A percentile compares a stretch with the other conserved stretches of the same genome.
Conservation (phyloP, 495 filamentous ascomycete species). For the Letharia columbiana region DNA sequence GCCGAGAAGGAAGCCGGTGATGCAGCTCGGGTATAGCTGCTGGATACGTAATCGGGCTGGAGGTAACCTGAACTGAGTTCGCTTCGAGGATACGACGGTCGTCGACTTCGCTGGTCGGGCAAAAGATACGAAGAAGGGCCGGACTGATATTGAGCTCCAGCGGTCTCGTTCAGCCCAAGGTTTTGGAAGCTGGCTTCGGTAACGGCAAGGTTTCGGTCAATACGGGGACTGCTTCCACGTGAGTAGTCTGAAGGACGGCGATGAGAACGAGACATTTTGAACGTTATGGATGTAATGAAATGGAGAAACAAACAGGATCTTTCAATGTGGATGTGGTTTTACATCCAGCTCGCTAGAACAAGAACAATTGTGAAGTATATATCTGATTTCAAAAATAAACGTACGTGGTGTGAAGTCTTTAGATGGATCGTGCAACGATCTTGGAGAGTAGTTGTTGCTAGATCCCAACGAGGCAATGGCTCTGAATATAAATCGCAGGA, state of each 20-base stretch:
- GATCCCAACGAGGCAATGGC: slow-evolving; percentile 9
- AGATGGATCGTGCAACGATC: slow-evolving; percentile 5
- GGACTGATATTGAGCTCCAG: slow-evolving; percentile 17
- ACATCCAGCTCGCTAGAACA: neutral
- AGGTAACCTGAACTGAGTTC: slow-evolving; percentile 17
- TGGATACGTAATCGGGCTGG: slow-evolving; percentile 16
- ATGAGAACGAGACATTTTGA: slow-evolving; percentile 25
- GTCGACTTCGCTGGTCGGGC: slow-evolving; percentile 9
- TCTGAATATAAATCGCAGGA: slow-evolving; percentile 9
- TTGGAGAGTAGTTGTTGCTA: slow-evolving; percentile 3
- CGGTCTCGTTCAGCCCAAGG: slow-evolving; percentile 23
- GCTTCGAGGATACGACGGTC: slow-evolving; percentile 12
- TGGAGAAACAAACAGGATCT: slow-evolving; percentile 14
- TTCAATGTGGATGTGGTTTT: neutral
- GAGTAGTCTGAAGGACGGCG: slow-evolving; percentile 25
- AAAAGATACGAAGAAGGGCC: slow-evolving; percentile 18
- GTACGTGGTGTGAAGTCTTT: slow-evolving; percentile 8
- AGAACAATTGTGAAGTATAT: slow-evolving; percentile 15
- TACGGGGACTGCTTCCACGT: slow-evolving; percentile 21
- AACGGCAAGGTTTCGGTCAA: slow-evolving; percentile 20
- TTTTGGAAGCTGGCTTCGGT: slow-evolving; percentile 28
- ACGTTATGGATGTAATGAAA: slow-evolving; percentile 15
- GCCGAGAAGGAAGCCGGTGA: slow-evolving; percentile 17
- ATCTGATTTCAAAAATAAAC: slow-evolving; percentile 8
- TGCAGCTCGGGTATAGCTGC: slow-evolving; percentile 17